Conservation (phyloP, 176 grass and related monocot genomes). For the Triticum dicoccoides region DNA sequence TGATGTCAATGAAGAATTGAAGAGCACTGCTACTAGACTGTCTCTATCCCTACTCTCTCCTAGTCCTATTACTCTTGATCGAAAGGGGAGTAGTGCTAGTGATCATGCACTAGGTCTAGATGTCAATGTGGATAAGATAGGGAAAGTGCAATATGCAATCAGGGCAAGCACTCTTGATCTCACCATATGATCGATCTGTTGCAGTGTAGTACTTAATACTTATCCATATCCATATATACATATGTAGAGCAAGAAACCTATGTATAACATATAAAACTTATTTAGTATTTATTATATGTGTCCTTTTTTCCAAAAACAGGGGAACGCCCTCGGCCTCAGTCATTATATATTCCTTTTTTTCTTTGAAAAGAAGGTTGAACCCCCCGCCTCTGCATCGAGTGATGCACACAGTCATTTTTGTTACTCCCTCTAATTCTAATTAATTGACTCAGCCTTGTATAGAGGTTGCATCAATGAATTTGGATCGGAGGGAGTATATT, state of each 20-base stretch:
- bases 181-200: slow-evolving; percentile 25
- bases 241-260: not conserved
- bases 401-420: too few species aligned
- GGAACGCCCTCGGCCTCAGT: too few species aligned
- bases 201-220: slow-evolving; percentile 57
- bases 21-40: not conserved
- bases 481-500: too few species aligned
- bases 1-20: slow-evolving; percentile 13
- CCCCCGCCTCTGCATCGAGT: too few species aligned
- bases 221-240: slow-evolving; percentile 5
- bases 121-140: slow-evolving; percentile 9
- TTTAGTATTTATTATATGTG: too few species aligned
- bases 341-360: too few species aligned
- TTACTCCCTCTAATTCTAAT: too few species aligned
- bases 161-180: slow-evolving; percentile 57
- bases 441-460: too few species aligned
- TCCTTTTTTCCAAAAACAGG: too few species aligned
- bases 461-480: too few species aligned
- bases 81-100: not conserved
- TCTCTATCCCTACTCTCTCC: slow-evolving; percentile 33
- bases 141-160: not conserved
- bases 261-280: too few species aligned
- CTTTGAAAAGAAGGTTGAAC: too few species aligned
- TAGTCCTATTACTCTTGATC: not conserved
- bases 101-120: not conserved